phyloP scores from a whole-genome alignment of 768 basidiomycete species.

The Boletellus ananiceps region DNA sequence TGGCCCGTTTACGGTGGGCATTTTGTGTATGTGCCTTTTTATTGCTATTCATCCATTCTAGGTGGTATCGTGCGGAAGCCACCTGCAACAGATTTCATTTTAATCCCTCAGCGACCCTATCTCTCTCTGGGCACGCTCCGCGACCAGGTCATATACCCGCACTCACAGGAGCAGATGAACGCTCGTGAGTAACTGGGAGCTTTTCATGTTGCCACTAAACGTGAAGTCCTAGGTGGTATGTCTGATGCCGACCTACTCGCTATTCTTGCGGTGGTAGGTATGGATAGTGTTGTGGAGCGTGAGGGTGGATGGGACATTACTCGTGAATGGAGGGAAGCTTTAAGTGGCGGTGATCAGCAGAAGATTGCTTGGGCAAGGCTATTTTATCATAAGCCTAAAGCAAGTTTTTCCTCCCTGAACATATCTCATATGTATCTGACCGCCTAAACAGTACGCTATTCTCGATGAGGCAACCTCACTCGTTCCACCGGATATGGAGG shows the following conservation, averaged over 20 bases:
- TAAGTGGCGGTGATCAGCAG: conserved; percentile 96
- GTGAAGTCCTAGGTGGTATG: conserved; percentile 48
- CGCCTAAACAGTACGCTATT: conserved; percentile 75
- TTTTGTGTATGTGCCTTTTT: background rate
- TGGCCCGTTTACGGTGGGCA: conserved; percentile 68
- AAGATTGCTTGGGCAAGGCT: conserved; percentile 95
- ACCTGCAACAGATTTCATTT: conserved; percentile 79
- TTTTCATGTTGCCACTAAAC: conserved; percentile 3
- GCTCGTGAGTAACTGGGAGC: conserved; percentile 45
- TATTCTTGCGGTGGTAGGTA: conserved; percentile 75
- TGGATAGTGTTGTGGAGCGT: conserved; percentile 81
- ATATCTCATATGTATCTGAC: background rate
- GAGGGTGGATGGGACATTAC: conserved; percentile 94
- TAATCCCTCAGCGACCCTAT: conserved; percentile 96
- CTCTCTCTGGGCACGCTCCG: conserved; percentile 90
- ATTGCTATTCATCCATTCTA: conserved; percentile 14
- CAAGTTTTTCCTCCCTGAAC: conserved; percentile 26
- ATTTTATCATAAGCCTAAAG: conserved; percentile 94
- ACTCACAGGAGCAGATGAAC: conserved; percentile 76
- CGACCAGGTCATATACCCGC: conserved; percentile 96
- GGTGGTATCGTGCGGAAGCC: conserved; percentile 86
- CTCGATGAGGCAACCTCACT: conserved; percentile 95
- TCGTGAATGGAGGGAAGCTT: conserved; percentile 90
- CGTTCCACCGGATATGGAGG: conserved; percentile 90
- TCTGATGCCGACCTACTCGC: conserved; percentile 70